Percentiles rank a stretch among this genome's conserved stretches.
phyloP scores from a whole-genome alignment of 306 rosid genomes.

The Comarum palustre region DNA sequence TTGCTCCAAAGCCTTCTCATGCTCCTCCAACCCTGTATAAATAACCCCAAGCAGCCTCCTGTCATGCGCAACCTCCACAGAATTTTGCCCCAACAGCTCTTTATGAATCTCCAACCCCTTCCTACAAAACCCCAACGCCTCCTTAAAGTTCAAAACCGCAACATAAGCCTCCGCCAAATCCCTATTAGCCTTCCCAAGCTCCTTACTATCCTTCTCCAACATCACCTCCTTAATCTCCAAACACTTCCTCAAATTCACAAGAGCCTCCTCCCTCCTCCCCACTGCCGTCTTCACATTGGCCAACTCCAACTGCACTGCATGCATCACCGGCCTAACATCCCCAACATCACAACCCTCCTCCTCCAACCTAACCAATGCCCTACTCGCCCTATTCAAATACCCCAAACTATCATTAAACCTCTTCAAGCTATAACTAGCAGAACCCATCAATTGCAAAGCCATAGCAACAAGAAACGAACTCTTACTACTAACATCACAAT shows the following conservation, averaged over 20 bases:
- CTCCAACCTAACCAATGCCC: slow-evolving; percentile 61
- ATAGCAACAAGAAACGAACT: slow-evolving; percentile 64
- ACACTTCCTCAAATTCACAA: slow-evolving; percentile 71
- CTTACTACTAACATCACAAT: background rate
- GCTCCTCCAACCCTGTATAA: slow-evolving; percentile 80
- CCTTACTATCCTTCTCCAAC: slow-evolving; percentile 64
- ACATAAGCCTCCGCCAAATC: slow-evolving; percentile 80
- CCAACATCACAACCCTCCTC: slow-evolving; percentile 41
- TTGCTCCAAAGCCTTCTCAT: slow-evolving; percentile 85
- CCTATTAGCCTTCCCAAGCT: slow-evolving; percentile 64
- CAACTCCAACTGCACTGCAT: slow-evolving; percentile 77
- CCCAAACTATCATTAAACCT: slow-evolving; percentile 83
- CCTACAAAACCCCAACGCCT: slow-evolving; percentile 63
- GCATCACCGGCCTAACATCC: slow-evolving; percentile 75
- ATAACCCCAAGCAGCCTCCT: slow-evolving; percentile 80
- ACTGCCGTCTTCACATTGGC: slow-evolving; percentile 78
- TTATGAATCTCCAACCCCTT: slow-evolving; percentile 78
- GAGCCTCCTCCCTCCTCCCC: slow-evolving; percentile 96
- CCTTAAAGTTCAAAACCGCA: slow-evolving; percentile 70
- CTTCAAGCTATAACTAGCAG: slow-evolving; percentile 60
- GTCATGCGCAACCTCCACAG: slow-evolving; percentile 80
- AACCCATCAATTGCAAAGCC: slow-evolving; percentile 82
- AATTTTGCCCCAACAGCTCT: slow-evolving; percentile 60
- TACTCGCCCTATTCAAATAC: slow-evolving; percentile 71
- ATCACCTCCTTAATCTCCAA: slow-evolving; percentile 75